Conservation (phyloP, 177 flowering plant genomes). For the Vitis hybrid region DNA sequence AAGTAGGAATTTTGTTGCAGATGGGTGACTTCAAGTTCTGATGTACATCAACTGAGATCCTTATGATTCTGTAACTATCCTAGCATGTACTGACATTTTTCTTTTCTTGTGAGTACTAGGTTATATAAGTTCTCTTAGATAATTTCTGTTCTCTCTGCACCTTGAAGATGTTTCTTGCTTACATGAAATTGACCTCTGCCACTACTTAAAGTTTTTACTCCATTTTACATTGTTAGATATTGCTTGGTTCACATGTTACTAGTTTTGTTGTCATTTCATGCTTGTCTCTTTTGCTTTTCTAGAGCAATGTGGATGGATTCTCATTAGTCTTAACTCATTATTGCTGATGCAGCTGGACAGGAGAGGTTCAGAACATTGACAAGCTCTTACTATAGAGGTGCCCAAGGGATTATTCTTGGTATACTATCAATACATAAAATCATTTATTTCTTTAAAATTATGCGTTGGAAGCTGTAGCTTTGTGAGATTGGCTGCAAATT, state of each 20-base stretch:
- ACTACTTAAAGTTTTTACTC: not conserved
- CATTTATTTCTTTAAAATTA: not conserved
- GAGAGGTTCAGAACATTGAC: conserved; percentile 80
- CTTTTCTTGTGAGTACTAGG: too few species aligned
- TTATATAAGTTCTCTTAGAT: too few species aligned
- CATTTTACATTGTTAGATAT: not conserved
- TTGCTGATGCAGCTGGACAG: conserved; percentile 75
- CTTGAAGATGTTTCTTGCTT: not conserved
- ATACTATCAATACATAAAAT: conserved; percentile 16
- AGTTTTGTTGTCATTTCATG: not conserved
- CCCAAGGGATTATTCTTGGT: conserved; percentile 88
- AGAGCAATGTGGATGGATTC: not conserved
- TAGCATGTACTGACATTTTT: too few species aligned
- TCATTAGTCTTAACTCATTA: not conserved
- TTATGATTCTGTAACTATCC: too few species aligned
- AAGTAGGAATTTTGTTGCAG: too few species aligned
- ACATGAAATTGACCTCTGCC: not conserved
- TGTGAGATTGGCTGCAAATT: not conserved
- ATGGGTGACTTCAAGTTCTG: too few species aligned
- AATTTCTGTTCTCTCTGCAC: too few species aligned
- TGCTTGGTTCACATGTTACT: not conserved
- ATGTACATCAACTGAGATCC: too few species aligned
- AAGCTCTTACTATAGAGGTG: conserved; percentile 75
- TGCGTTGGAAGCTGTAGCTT: not conserved
- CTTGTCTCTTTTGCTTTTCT: not conserved